A percentile compares a stretch with the other conserved stretches of the same genome.
phyloP scores from a whole-genome alignment of 2,329 filamentous ascomycete genomes.

The Fusarium marasasianum region DNA sequence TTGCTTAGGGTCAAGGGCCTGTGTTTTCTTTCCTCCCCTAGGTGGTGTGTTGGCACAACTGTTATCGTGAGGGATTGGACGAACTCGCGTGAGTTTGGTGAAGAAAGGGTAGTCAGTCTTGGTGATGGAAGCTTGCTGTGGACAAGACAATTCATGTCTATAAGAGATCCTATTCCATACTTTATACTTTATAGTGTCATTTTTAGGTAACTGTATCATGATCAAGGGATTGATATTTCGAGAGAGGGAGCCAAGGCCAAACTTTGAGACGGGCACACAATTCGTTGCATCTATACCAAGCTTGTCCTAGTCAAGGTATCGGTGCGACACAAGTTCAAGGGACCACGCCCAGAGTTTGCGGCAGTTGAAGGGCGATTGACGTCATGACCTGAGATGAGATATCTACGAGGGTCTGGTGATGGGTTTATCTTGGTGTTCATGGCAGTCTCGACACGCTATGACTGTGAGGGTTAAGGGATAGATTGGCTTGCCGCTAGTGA shows the following conservation, averaged over 20 bases:
- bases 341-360: constrained; percentile 13
- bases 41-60: neutral
- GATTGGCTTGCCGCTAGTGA: neutral
- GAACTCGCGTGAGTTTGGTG: neutral
- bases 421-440: constrained; percentile 17
- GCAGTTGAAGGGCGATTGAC: constrained; percentile 19
- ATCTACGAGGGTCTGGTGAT: constrained; percentile 24
- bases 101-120: neutral
- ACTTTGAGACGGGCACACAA: neutral
- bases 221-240: neutral
- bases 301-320: constrained; percentile 13
- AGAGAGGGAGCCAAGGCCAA: neutral
- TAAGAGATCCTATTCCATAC: neutral
- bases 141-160: neutral
- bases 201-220: neutral
- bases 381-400: constrained; percentile 16
- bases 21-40: too few relatives aligned
- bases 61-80: neutral
- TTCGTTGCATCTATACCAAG: constrained; percentile 7
- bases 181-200: neutral
- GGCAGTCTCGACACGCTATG: neutral
- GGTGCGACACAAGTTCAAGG: constrained; percentile 22
- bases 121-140: neutral
- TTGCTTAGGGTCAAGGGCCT: too few relatives aligned
- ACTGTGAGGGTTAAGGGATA: neutral